Percentiles rank a stretch among this genome's conserved stretches.
phyloP scores from a whole-genome alignment of 108 stramenopile genomes.

The Cyclostephanos tholiformis region DNA sequence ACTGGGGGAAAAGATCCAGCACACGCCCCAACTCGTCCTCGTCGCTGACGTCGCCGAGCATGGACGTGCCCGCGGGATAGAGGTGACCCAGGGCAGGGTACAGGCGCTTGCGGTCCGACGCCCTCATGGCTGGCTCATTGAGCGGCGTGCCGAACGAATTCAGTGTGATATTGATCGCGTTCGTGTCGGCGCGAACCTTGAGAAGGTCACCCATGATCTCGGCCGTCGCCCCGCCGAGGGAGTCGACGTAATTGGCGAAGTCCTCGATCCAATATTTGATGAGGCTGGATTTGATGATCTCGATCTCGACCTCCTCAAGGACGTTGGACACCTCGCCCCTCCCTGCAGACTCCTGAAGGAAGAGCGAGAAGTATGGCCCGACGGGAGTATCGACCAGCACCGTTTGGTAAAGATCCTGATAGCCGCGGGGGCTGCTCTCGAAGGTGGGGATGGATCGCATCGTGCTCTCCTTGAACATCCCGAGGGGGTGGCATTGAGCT shows the following conservation, averaged over 20 bases:
- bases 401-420: slow-evolving; percentile 97
- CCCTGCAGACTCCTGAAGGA: slow-evolving; percentile 79
- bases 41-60: slow-evolving; percentile 88
- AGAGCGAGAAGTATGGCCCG: slow-evolving; percentile 93
- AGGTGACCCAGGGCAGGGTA: slow-evolving; percentile 97
- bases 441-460: slow-evolving; percentile 98
- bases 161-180: slow-evolving; percentile 98
- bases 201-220: slow-evolving; percentile 95
- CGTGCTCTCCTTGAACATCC: slow-evolving; percentile 96
- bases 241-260: slow-evolving; percentile 83
- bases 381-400: slow-evolving; percentile 99
- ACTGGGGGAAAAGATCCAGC: slow-evolving; percentile 90
- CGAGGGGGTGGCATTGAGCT: slow-evolving; percentile 98
- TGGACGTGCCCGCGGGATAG: slow-evolving; percentile 95
- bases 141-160: slow-evolving; percentile 97
- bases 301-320: slow-evolving; percentile 97
- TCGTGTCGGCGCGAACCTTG: slow-evolving; percentile 95
- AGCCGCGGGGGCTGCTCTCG: slow-evolving; percentile 90
- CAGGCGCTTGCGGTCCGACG: slow-evolving; percentile 91
- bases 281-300: slow-evolving; percentile 97
- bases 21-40: slow-evolving; percentile 91
- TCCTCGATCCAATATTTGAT: slow-evolving; percentile 99
- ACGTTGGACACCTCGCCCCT: slow-evolving; percentile 84
- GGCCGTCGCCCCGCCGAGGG: slow-evolving; percentile 94
- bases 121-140: slow-evolving; percentile 94